Base-by-base conservation (phyloP, 108 stramenopile genomes). In the Skeletonema potamos region DNA sequence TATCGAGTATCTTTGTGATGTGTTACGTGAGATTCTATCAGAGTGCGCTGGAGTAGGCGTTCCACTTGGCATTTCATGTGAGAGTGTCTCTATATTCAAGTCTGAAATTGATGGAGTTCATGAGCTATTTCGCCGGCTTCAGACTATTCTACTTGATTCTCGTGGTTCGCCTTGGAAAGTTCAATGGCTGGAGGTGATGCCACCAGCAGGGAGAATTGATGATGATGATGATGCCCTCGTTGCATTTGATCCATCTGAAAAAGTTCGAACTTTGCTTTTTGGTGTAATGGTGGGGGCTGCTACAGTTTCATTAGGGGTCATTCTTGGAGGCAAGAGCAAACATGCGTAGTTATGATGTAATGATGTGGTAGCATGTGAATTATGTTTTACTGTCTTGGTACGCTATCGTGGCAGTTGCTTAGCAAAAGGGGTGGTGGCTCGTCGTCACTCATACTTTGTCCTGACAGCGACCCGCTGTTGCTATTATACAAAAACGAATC, bases 51-150 rank as follows among this genome's bases (percentile, higher is more conserved):
- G 69, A 33, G 13, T 70, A 17, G 83, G 83, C 5, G 79, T 88
- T 22, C 84, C 87, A 1, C 44, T 88, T 7, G 87, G 87, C 0
- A 73, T 88, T 9, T 70, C 46, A 18, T 84, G 84, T 39, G 87
- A 88, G 41, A 64, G 60, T 44, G 80, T 88, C 2, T 64, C 58
- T 27, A 85, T 85, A 54, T 88, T 75, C 83, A 81, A 70, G 54
- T 55, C 79, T 8, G 87, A 88, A 65, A 88, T 88, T 72, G 85
- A 88, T 71, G 87, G 74, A 13, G 82, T 78, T 17, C 85, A 85
- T 72, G 75, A 81, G 54, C 62, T 88, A 26, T 85, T 88, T 58
- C 72, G 79, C 17, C 54, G 59, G 28, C 36, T 85, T 9, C 87
- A 88, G 68, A 62, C 27, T 17, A 76, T 83, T 10, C 20, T 85